phyloP scores from a whole-genome alignment of 148 eudicot genomes.

The Talinum fruticosum region DNA sequence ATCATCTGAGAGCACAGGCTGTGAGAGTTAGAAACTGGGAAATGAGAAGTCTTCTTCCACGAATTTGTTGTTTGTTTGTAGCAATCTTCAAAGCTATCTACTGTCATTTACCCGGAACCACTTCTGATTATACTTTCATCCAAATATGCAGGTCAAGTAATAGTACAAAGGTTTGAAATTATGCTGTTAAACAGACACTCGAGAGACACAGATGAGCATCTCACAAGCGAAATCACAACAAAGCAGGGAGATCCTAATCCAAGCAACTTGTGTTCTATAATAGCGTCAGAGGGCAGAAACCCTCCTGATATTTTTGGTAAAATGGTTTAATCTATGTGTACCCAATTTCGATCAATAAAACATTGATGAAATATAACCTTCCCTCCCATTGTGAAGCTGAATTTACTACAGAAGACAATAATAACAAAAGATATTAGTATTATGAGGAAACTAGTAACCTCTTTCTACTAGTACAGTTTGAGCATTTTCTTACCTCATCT shows the following conservation, averaged over 20 bases:
- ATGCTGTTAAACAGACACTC: not conserved
- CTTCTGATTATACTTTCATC: not conserved
- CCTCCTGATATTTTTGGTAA: constrained; percentile 4
- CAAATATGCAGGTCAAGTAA: constrained; percentile 10
- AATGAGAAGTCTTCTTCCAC: too few species aligned
- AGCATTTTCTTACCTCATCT: not conserved
- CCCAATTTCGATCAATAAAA: constrained; percentile 2
- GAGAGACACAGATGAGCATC: not conserved
- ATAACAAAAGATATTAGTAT: too few species aligned
- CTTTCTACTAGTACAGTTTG: not conserved
- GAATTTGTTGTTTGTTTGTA: not conserved
- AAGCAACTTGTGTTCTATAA: not conserved
- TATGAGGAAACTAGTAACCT: not conserved
- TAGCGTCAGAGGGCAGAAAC: not conserved
- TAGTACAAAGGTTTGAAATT: not conserved
- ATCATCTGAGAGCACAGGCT: too few species aligned
- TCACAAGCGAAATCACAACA: not conserved
- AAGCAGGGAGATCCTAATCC: not conserved
- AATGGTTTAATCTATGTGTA: constrained; percentile 3
- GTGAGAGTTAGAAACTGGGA: too few species aligned
- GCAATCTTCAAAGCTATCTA: not conserved
- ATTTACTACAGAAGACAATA: not conserved
- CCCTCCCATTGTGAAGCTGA: not conserved
- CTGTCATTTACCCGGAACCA: not conserved
- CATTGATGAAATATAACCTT: constrained; percentile 4